Base-by-base conservation (phyloP, 495 filamentous ascomycete genomes). In the Neurospora intermedia region DNA sequence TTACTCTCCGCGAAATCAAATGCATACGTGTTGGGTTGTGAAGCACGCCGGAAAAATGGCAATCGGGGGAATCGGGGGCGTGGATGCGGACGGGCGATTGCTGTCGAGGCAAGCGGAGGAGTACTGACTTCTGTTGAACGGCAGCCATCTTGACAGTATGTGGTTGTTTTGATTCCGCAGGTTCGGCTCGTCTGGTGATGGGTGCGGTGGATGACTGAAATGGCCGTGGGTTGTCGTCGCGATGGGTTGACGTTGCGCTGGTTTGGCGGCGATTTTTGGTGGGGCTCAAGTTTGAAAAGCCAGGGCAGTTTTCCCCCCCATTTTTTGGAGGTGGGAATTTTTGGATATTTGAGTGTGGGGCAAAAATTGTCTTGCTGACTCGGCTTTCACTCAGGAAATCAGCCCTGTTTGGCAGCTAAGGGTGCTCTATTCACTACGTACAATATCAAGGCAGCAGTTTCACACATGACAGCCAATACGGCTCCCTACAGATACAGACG, bases 341-440 rank as follows among this genome's bases (percentile, higher is more conserved):
- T 78, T 76, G 73, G 76, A 80, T 78, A 79, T 81, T 79, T 74
- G 18, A 74, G 76, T 81, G 79, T 81, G 79, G 79, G 79, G 79
- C 79, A 72, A 81, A 79, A 80, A 78, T 74, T 78, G 72, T 40
- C 59, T 72, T 74, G 41, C 43, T 66, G n/a, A 23, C 38, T 35
- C 66, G 41, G 70, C 69, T 70, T 54, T 42, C 39, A 35, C 48
- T 13, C 54, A 62, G 54, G 31, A 62, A 62, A 31, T 62, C 27
- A 62, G 6, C 54, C 54, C 54, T 62, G 54, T 62, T 62, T 62
- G 54, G 54, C 13, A 62, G 54, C 54, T 62, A 35, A 31, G 13
- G 6, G 0, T 35, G 23, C 13, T 62, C 23, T 35, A 62, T 15
- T 16, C n/a, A n/a, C 27, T 62, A 62, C 13, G 2, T 35, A 62